A percentile compares a stretch with the other conserved stretches of the same genome.
Conservation (phyloP, 1,284 basidiomycete genomes). For the Xerocomus alliaceus region DNA sequence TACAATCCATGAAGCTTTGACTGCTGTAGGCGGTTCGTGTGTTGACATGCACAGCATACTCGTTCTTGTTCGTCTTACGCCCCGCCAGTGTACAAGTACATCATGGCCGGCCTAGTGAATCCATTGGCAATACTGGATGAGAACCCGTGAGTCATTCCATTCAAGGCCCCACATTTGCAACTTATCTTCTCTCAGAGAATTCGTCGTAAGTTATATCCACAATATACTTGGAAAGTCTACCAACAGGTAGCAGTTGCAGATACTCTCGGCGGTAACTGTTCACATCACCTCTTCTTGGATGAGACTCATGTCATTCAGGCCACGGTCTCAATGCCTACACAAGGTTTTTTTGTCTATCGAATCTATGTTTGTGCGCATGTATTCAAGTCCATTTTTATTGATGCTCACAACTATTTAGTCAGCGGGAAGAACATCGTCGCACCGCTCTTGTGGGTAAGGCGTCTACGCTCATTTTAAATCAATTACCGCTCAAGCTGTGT, state of each 20-base stretch:
- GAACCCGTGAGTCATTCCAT: not conserved
- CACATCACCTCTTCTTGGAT: not conserved
- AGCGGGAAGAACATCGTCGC: conserved; percentile 6
- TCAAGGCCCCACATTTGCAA: not conserved
- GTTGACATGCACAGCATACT: not conserved
- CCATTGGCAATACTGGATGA: not conserved
- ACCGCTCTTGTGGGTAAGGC: conserved; percentile 12
- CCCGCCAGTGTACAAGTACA: conserved; percentile 3
- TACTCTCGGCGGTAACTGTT: not conserved
- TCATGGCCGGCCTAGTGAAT: not conserved
- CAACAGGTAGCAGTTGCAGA: not conserved
- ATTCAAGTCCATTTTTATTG: not conserved
- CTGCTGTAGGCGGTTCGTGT: not conserved
- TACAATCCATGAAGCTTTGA: conserved; percentile 6
- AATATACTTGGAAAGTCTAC: not conserved
- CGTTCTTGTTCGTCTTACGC: not conserved
- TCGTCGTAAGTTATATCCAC: not conserved
- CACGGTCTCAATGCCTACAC: not conserved
- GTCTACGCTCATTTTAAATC: not conserved
- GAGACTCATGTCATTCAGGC: conserved; percentile 3
- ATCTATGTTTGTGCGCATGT: not conserved
- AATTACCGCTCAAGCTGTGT: too few species aligned
- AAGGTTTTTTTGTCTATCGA: conserved; percentile 8
- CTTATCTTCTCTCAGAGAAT: not conserved
- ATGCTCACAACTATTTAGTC: conserved; percentile 1